Conservation (phyloP, 768 basidiomycete species). For the Lactarius psammicola region DNA sequence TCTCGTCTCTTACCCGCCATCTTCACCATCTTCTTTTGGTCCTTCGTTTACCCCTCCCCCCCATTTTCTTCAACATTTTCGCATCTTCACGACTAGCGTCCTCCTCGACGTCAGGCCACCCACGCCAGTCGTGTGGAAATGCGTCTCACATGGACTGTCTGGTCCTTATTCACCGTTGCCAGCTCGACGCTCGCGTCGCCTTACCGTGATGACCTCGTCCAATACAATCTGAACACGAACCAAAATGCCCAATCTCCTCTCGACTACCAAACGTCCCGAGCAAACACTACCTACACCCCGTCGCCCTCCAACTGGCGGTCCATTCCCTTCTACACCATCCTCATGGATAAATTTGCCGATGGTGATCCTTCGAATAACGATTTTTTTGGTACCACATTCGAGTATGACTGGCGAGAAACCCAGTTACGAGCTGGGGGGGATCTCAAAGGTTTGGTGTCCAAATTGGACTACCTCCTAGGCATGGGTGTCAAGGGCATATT, state of each 20-base stretch:
- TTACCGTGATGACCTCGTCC: slow-evolving; percentile 60
- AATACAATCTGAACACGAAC: slow-evolving; percentile 81
- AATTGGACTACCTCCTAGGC: slow-evolving; percentile 83
- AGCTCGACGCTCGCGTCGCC: slow-evolving; percentile 54
- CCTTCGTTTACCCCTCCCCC: slow-evolving; percentile 6
- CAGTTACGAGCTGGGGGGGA: slow-evolving; percentile 90
- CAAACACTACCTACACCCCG: slow-evolving; percentile 65
- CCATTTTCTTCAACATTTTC: slow-evolving; percentile 40
- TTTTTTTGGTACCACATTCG: slow-evolving; percentile 75
- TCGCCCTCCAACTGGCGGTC: slow-evolving; percentile 87
- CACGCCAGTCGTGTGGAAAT: slow-evolving; percentile 1
- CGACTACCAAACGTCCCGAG: slow-evolving; percentile 62
- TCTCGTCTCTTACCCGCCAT: slow-evolving; percentile 9
- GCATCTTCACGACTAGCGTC: slow-evolving; percentile 12
- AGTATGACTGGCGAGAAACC: slow-evolving; percentile 85
- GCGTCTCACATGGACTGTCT: slow-evolving; percentile 42
- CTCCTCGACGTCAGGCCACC: not conserved
- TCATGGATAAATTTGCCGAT: slow-evolving; percentile 93
- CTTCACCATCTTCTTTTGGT: not conserved
- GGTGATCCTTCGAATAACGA: slow-evolving; percentile 92
- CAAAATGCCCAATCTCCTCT: slow-evolving; percentile 63
- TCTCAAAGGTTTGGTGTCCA: slow-evolving; percentile 68
- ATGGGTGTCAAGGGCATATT: slow-evolving; percentile 87
- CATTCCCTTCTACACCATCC: slow-evolving; percentile 74
- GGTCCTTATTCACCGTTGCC: slow-evolving; percentile 41